A percentile compares a stretch with the other conserved stretches of the same genome.
Conservation (phyloP, 1,284 basidiomycete genomes). For the Porogramme epimiltina region DNA sequence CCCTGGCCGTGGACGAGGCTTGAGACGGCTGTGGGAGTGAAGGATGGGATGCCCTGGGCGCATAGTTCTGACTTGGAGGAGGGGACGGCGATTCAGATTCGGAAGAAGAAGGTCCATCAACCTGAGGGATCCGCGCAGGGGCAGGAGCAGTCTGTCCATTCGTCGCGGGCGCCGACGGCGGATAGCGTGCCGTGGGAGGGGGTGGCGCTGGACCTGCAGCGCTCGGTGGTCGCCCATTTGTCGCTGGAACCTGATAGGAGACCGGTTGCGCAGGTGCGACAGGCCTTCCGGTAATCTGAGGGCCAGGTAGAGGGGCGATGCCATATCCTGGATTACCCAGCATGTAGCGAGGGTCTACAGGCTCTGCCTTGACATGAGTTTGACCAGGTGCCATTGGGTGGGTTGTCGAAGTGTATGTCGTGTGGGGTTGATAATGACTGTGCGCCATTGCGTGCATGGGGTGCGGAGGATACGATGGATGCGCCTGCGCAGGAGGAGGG, state of each 20-base stretch:
- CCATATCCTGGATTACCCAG: conserved; percentile 50
- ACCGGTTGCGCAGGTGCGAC: conserved; percentile 47
- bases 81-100: conserved; percentile 65
- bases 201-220: conserved; percentile 25
- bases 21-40: conserved; percentile 37
- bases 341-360: conserved; percentile 64
- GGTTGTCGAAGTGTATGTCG: conserved; percentile 38
- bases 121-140: conserved; percentile 52
- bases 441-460: conserved; percentile 27
- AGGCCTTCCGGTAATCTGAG: conserved; percentile 51
- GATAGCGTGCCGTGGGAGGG: conserved; percentile 30
- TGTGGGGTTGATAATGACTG: conserved; percentile 40
- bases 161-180: conserved; percentile 15
- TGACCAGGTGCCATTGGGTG: conserved; percentile 36
- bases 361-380: conserved; percentile 66
- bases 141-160: conserved; percentile 62
- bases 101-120: conserved; percentile 59
- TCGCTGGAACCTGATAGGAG: conserved; percentile 22
- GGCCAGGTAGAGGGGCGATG: conserved; percentile 65
- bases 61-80: conserved; percentile 55
- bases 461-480: conserved; percentile 31
- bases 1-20: conserved; percentile 32
- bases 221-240: conserved; percentile 14
- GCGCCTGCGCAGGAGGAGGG: conserved; percentile 40
- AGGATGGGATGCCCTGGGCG: conserved; percentile 50